Base-by-base conservation (phyloP, 1,284 basidiomycete species). In the Trametes polyzona region DNA sequence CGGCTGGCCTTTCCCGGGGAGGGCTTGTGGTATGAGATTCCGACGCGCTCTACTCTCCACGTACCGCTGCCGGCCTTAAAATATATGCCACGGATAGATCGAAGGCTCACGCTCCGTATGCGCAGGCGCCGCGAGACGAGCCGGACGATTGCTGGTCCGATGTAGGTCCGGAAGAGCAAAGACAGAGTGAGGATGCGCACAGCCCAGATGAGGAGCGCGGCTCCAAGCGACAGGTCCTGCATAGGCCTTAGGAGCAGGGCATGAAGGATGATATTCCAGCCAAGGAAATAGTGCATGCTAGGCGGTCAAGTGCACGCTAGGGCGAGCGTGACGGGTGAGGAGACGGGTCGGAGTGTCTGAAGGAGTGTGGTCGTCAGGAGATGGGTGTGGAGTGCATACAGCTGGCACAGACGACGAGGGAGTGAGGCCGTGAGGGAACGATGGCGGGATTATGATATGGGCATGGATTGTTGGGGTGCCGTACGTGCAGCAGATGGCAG, bases 1-100 rank as follows among this genome's bases (percentile, higher is more conserved):
- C 83, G 81, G 56, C 79, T 80, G 2, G 78, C 78, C 4, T 67
- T 69, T 33, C 79, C 73, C 30, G 77, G 69, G 16, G 75, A 77
- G 17, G 81, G 75, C 67, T 79, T 71, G 64, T 76, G 74, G 61
- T 78, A 84, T 44, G 79, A 76, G 65, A 86, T 83, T 36, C 84
- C 81, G 49, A 91, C 81, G 50, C 90, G 84, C 55, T 91, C 88
- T 12, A 87, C 75, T 39, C 77, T 80, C 73, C 82, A 81, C 36
- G 78, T 83, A 51, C 78, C 74, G 48, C 69, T 72, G 37, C 84
- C 83, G 37, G 74, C 76, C 47, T 81, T 79, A 56, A 90, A 79
- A 71, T 87, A 90, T 33, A 92, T 74, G 23, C 90, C 89, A 43
- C 87, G 83, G 60, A 92, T 83, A 23, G 90, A 92, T 50, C 87